These are phyloP conservation scores for Colletotrichum musicola DNA, from an alignment of 2,329 filamentous ascomycete genomes.

Conservation along the genomic window DNA sequence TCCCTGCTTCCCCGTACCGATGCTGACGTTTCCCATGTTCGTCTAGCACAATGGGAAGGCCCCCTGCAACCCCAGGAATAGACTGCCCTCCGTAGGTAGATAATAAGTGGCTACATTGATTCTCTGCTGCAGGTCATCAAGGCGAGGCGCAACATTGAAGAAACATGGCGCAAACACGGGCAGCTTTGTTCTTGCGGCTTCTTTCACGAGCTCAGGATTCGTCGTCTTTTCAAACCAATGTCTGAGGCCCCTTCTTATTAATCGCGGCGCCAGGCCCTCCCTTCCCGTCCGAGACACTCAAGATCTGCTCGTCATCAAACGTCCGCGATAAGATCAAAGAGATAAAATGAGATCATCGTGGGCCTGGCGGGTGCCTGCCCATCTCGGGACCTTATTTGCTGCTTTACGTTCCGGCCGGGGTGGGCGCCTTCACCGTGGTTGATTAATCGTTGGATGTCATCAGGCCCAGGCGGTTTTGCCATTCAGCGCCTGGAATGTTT, in stretches of 20 bases:
- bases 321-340: constrained; percentile 1
- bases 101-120: background rate
- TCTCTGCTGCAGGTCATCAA: constrained; percentile 12
- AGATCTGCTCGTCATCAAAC: constrained; percentile 19
- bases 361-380: background rate
- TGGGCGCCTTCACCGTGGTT: background rate
- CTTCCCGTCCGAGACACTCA: too few species aligned
- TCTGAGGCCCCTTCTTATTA: too few species aligned
- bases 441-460: background rate
- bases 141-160: constrained; percentile 27
- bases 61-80: constrained; percentile 35
- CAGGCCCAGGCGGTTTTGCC: background rate
- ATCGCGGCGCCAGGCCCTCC: too few species aligned
- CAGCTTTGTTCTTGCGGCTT: background rate
- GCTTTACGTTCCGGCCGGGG: constrained; percentile 9
- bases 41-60: too few species aligned
- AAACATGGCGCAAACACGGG: constrained; percentile 6
- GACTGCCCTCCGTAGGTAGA: too few species aligned
- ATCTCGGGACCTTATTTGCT: constrained; percentile 20
- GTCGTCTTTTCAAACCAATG: too few species aligned
- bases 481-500: background rate
- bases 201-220: background rate
- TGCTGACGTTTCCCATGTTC: constrained; percentile 28
- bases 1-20: constrained; percentile 27
- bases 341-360: constrained; percentile 28